phyloP scores from a whole-genome alignment of 495 filamentous ascomycete genomes.

The Neurospora hispaniola region DNA sequence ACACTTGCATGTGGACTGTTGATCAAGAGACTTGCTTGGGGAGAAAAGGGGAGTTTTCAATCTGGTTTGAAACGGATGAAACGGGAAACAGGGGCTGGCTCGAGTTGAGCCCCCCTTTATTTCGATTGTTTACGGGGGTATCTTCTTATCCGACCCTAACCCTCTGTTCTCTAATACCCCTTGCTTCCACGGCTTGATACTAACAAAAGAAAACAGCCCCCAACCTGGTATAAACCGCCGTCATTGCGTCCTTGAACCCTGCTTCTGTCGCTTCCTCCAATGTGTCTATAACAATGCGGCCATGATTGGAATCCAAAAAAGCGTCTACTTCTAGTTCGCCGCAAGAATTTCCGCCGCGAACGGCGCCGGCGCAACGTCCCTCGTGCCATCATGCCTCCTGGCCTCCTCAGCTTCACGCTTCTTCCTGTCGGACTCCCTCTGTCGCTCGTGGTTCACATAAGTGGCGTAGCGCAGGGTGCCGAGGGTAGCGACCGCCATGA shows the following conservation, averaged over 20 bases:
- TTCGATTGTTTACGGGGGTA: not conserved
- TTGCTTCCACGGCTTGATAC: not conserved
- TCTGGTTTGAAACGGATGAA: not conserved
- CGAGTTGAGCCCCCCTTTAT: not conserved
- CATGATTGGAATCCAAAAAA: not conserved
- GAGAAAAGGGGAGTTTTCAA: not conserved
- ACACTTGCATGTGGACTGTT: not conserved
- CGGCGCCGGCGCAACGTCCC: conserved; percentile 26
- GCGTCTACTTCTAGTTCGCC: conserved; percentile 22
- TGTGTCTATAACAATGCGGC: not conserved
- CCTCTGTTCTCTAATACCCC: not conserved
- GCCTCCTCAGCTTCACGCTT: conserved; percentile 22
- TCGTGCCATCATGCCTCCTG: conserved; percentile 24
- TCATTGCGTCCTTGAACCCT: not conserved
- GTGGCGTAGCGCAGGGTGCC: conserved; percentile 39
- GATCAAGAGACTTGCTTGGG: not conserved
- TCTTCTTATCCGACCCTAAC: not conserved
- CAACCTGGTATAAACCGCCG: not conserved
- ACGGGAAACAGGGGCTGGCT: not conserved
- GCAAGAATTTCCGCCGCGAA: conserved; percentile 37
- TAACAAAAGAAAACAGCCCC: not conserved
- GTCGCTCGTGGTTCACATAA: conserved; percentile 31
- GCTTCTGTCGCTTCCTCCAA: not conserved
- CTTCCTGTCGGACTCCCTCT: conserved; percentile 27
- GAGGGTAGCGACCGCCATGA: conserved; percentile 40